Evolutionary conservation across 2,329 filamentous ascomycete genomes (phyloP).

Genomic region (Ophiocordyceps camponoti-leonardi): DNA sequence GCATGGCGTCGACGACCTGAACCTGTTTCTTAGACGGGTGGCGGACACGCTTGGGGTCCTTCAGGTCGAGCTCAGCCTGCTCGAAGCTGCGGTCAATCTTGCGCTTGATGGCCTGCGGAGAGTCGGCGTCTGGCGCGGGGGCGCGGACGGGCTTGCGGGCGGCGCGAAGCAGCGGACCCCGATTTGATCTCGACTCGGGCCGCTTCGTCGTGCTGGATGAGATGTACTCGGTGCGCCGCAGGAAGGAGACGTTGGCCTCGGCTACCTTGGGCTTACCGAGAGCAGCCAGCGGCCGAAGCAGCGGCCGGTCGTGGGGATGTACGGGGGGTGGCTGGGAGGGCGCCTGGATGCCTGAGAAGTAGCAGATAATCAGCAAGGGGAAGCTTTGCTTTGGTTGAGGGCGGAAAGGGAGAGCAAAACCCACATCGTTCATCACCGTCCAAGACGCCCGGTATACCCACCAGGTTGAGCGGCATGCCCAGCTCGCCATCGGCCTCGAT

Average conservation of each 20-base stretch:
- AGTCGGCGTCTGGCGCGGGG: conserved; percentile 43
- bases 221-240: conserved; percentile 93
- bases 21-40: conserved; percentile 42
- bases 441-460: conserved; percentile 88
- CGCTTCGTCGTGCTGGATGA: conserved; percentile 41
- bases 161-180: conserved; percentile 14
- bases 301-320: conserved; percentile 68
- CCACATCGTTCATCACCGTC: conserved; percentile 87
- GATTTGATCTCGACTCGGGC: conserved; percentile 22
- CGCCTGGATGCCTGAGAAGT: conserved; percentile 56
- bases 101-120: conserved; percentile 47
- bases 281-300: conserved; percentile 68
- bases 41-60: conserved; percentile 33
- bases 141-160: conserved; percentile 17
- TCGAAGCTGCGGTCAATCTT: conserved; percentile 49
- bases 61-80: conserved; percentile 32
- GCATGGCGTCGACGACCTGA: conserved; percentile 40
- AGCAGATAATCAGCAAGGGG: background rate
- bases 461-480: conserved; percentile 90
- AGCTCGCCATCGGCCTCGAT: conserved; percentile 96
- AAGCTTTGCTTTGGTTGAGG: background rate
- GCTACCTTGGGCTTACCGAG: conserved; percentile 69
- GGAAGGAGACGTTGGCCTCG: conserved; percentile 73
- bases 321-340: conserved; percentile 51
- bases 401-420: conserved; percentile 1